These are phyloP conservation scores for Schoenoplectus triqueter DNA, from an alignment of 202 grass and related monocot species.

Conservation along the genomic window DNA sequence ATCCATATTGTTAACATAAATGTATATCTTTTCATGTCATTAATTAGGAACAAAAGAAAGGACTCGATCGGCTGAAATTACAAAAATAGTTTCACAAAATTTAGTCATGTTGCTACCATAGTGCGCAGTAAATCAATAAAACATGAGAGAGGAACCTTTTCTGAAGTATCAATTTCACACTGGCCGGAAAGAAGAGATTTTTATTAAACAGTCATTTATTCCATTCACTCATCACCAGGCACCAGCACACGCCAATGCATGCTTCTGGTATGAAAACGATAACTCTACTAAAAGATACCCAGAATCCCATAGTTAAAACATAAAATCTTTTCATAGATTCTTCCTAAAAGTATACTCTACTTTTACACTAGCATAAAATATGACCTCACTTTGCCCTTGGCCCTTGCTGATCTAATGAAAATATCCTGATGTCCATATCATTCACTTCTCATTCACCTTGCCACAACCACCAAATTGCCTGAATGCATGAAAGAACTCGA, in stretches of 20 bases:
- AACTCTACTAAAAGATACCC: conserved; percentile 21
- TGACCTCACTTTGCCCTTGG: conserved; percentile 6
- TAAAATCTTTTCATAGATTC: not conserved
- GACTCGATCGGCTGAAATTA: not conserved
- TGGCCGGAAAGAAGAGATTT: not conserved
- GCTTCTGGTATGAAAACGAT: conserved; percentile 27
- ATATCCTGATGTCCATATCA: conserved; percentile 28
- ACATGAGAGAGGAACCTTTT: not conserved
- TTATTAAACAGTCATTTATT: conserved; percentile 8
- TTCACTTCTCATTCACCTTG: conserved; percentile 29
- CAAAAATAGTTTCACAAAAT: not conserved
- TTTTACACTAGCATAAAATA: conserved; percentile 4
- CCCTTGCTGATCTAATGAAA: conserved; percentile 3
- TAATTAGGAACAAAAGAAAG: not conserved
- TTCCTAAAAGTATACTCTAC: conserved; percentile 24
- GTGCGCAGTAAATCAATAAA: not conserved
- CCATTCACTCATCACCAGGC: not conserved
- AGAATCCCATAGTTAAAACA: conserved; percentile 9
- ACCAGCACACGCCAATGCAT: conserved; percentile 6
- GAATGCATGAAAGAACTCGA: conserved; percentile 27
- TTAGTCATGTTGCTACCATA: not conserved
- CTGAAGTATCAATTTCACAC: conserved; percentile 5
- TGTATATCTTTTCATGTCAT: too few relatives aligned
- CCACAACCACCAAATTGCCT: conserved; percentile 11
- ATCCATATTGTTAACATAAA: not conserved